These are phyloP conservation scores for Dianthus caryophyllus DNA, from an alignment of 148 eudicot genomes.

Conservation along the genomic window DNA sequence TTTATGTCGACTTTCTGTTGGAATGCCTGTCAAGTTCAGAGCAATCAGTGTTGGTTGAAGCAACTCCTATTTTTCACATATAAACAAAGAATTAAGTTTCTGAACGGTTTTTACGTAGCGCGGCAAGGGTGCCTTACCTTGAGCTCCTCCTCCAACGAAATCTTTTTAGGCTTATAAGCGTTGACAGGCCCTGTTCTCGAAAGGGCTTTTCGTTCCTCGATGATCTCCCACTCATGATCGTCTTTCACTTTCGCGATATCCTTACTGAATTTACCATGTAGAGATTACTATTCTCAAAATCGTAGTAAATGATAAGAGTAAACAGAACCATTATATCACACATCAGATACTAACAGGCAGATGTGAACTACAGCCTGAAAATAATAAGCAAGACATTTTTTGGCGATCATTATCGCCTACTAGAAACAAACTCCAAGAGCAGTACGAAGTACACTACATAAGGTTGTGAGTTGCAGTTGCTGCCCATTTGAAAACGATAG, in stretches of 20 bases:
- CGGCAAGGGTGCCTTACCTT: constrained; percentile 39
- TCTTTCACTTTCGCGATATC: constrained; percentile 92
- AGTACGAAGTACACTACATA: neutral
- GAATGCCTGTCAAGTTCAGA: constrained; percentile 47
- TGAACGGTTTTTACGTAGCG: neutral
- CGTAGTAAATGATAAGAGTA: neutral
- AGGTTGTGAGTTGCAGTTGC: neutral
- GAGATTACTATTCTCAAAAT: neutral
- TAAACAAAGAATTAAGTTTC: no score
- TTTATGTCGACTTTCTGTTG: constrained; percentile 72
- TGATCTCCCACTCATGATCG: constrained; percentile 96
- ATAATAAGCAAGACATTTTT: neutral
- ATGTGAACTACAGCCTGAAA: no score
- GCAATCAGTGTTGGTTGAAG: constrained; percentile 1
- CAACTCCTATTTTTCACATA: neutral
- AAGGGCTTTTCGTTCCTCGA: constrained; percentile 77
- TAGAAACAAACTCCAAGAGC: neutral
- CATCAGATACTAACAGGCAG: neutral
- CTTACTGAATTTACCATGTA: constrained; percentile 47
- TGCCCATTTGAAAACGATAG: neutral
- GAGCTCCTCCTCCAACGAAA: constrained; percentile 78
- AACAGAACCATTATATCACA: neutral
- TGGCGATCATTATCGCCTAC: neutral
- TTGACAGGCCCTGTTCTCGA: constrained; percentile 79
- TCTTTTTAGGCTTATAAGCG: constrained; percentile 81